Evolutionary conservation across 2,329 filamentous ascomycete genomes (phyloP), one percentile per base, ranked within the genome.

Genomic region (Colletotrichum simmondsii): DNA sequence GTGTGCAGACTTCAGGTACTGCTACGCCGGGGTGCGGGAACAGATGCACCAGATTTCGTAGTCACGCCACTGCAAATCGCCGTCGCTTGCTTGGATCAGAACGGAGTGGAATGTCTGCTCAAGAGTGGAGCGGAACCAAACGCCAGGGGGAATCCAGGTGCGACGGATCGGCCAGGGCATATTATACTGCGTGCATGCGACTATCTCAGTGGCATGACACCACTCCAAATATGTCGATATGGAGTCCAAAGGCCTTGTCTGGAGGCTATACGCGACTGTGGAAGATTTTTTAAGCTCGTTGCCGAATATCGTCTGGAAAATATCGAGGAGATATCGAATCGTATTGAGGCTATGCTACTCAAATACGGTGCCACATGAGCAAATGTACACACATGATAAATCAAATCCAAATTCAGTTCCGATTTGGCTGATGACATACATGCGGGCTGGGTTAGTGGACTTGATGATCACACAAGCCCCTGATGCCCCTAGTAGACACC

Each of bases 401-500:
- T n/a, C n/a, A n/a, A n/a, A n/a, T n/a, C n/a, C n/a, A n/a, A n/a
- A n/a, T n/a, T n/a, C n/a, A n/a, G n/a, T n/a, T n/a, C n/a, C n/a
- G n/a, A n/a, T n/a, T n/a, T n/a, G n/a, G n/a, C n/a, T n/a, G n/a
- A n/a, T n/a, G n/a, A n/a, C n/a, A n/a, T n/a, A n/a, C n/a, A n/a
- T n/a, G n/a, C n/a, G n/a, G n/a, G n/a, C n/a, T n/a, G n/a, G n/a
- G n/a, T n/a, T n/a, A n/a, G n/a, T n/a, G n/a, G n/a, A n/a, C n/a
- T 37, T 37, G 35, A 37, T 14, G 35, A 37, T 37, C 3, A 4
- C 12, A 2, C 11, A 37, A 5, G 5, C 11, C 14, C 12, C 2
- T 37, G 4, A 37, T 4, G 16, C 35, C 12, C 35, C 37, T 75
- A 96, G 81, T 96, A 96, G 5, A 96, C 84, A 10, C 91, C 92